Conservation (phyloP, 768 basidiomycete genomes). For the Agrocybe praecox region DNA sequence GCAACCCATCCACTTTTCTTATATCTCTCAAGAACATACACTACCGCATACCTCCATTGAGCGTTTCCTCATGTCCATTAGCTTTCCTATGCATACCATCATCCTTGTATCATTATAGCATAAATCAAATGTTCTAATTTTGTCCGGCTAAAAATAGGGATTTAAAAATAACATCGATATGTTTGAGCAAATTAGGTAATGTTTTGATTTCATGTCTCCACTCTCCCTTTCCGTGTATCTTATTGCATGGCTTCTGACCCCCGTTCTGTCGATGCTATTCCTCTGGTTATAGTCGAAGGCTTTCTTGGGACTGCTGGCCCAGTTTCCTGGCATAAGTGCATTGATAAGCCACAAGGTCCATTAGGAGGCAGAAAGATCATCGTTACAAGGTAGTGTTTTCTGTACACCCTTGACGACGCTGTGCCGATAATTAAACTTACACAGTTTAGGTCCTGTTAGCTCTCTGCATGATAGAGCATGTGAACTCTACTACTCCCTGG, state of each 20-base stretch:
- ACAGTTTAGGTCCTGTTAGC: conserved; percentile 52
- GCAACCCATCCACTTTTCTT: conserved; percentile 6
- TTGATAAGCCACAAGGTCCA: conserved; percentile 1
- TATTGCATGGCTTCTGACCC: neutral
- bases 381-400: conserved; percentile 8
- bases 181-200: too few relatives aligned
- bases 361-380: conserved; percentile 8
- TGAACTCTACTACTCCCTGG: conserved; percentile 47
- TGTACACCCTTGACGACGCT: conserved; percentile 11
- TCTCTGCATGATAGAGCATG: conserved; percentile 56
- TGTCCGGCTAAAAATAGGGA: neutral
- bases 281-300: conserved; percentile 51
- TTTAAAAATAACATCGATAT: too few relatives aligned
- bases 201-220: too few relatives aligned
- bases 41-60: conserved; percentile 12
- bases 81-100: conserved; percentile 7
- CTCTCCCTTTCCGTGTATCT: too few relatives aligned
- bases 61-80: neutral
- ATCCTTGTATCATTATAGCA: conserved; percentile 9
- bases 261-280: conserved; percentile 14
- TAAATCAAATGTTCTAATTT: neutral
- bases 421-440: neutral
- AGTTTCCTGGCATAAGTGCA: conserved; percentile 40
- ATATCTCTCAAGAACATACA: conserved; percentile 9
- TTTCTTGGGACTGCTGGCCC: conserved; percentile 42